Evolutionary conservation across 2,329 filamentous ascomycete genomes (phyloP), one percentile per base, ranked within the genome.

Genomic region (Trichoderma sp.): DNA sequence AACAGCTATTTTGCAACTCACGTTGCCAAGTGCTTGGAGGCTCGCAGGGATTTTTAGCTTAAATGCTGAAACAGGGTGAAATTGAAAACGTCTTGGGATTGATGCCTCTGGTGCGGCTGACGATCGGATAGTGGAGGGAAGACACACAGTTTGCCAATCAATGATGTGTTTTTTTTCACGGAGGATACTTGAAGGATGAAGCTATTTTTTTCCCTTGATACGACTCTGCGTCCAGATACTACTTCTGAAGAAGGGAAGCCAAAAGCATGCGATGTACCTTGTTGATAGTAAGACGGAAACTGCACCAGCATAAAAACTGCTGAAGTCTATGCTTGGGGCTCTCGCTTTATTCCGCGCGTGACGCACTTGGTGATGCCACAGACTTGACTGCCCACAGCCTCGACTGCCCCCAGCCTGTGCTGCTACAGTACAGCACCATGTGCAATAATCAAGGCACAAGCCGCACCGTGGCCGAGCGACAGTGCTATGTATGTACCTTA

Each of bases 201-300:
- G 63, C 72, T 68, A 71, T 72, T 69, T 68, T 68, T 34, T 64
- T 64, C 37, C 25, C 52, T 57, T 27, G 70, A 69, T 70, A 68
- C 67, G 72, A 69, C 65, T 71, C 63, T 68, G 64, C 66, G 67
- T 65, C 58, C 45, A 60, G 25, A 52, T n/a, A 39, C 29, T 50
- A 54, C 65, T 64, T 42, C 45, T 35, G 59, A 53, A n/a, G 64
- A 57, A 56, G 57, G 52, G 45, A 68, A 72, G 68, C 70, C 71
- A 70, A 70, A 70, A 73, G 72, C 70, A 70, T 66, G 70, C 71
- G 72, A 70, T 69, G 70, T 75, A 73, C 72, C 73, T 71, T 72
- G 74, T 76, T 76, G 77, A 74, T 79, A 79, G 76, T 76, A 77
- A 74, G 76, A 77, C 73, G 76, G 77, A 75, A 76, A 64, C 37